Evolutionary conservation across 257 asterid genomes (phyloP).

Genomic region (Nemophila menziesii): DNA sequence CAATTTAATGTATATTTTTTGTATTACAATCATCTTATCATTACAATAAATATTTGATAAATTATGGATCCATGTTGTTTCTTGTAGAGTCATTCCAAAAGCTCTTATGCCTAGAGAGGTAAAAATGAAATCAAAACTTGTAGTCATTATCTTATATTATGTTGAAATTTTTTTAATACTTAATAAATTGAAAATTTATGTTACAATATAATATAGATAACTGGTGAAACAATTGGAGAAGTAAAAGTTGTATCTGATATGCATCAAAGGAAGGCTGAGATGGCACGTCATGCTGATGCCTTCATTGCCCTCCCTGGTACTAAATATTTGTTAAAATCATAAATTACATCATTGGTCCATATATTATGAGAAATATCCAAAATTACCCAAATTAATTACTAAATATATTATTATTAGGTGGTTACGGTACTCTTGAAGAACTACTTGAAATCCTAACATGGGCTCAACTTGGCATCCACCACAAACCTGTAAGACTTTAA

Average conservation of each 20-base stretch:
- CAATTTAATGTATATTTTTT: too few species aligned
- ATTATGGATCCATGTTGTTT: background rate
- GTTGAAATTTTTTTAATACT: conserved; percentile 15
- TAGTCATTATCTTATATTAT: background rate
- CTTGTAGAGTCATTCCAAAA: conserved; percentile 82
- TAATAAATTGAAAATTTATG: conserved; percentile 14
- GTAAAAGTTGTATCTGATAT: conserved; percentile 76
- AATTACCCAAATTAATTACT: too few species aligned
- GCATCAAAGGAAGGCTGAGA: conserved; percentile 95
- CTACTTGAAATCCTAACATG: conserved; percentile 94
- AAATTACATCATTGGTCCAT: background rate
- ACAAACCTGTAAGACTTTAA: conserved; percentile 54
- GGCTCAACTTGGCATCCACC: conserved; percentile 97
- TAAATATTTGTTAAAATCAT: too few species aligned
- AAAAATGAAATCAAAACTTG: conserved; percentile 1
- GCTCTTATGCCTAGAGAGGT: conserved; percentile 96
- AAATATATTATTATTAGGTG: conserved; percentile 48
- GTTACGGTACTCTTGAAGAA: conserved; percentile 96
- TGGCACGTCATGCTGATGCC: conserved; percentile 95
- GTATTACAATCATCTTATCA: too few species aligned
- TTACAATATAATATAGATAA: conserved; percentile 31
- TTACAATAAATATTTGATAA: background rate
- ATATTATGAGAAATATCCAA: too few species aligned
- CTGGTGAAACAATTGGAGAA: conserved; percentile 74
- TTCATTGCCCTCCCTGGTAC: conserved; percentile 95